Conservation (phyloP, 352 stramenopile genomes). For the Pythium vanterpoolii region DNA sequence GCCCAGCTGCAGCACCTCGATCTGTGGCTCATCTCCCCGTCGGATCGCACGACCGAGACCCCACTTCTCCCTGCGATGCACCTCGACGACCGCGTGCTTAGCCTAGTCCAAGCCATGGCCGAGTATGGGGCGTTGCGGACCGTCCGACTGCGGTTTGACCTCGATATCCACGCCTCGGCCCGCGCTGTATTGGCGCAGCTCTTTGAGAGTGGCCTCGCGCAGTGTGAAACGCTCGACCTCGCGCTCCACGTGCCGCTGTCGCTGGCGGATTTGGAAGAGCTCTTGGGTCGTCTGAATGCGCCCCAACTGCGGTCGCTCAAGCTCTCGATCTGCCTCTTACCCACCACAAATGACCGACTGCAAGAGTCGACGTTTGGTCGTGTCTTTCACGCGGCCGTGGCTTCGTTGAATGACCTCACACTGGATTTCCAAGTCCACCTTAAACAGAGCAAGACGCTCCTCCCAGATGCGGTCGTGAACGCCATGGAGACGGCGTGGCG, state of each 20-base stretch:
- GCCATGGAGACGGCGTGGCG: slow-evolving; percentile 28
- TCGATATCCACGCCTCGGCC: slow-evolving; percentile 10
- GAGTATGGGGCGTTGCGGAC: slow-evolving; percentile 25
- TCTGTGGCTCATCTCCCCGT: slow-evolving; percentile 22
- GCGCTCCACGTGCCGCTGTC: slow-evolving; percentile 23
- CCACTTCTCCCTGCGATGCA: slow-evolving; percentile 1
- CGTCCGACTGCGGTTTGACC: slow-evolving; percentile 23
- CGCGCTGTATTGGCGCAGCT: slow-evolving; percentile 29
- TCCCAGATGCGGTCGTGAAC: slow-evolving; percentile 17
- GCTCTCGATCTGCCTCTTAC: slow-evolving; percentile 22
- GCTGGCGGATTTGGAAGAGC: slow-evolving; percentile 11
- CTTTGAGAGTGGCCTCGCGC: slow-evolving; percentile 35
- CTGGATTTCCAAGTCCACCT: slow-evolving; percentile 20
- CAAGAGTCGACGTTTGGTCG: neutral
- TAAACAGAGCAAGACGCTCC: slow-evolving; percentile 18
- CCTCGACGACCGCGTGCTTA: slow-evolving; percentile 20
- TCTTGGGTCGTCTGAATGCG: slow-evolving; percentile 21
- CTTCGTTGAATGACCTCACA: slow-evolving; percentile 7
- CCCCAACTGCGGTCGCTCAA: slow-evolving; percentile 23
- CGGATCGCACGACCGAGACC: slow-evolving; percentile 7
- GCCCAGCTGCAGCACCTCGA: slow-evolving; percentile 54
- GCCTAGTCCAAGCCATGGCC: slow-evolving; percentile 26
- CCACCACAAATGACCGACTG: neutral
- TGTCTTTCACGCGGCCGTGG: slow-evolving; percentile 10
- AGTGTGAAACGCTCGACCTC: slow-evolving; percentile 46